Conservation (phyloP, 1,284 basidiomycete genomes). For the Puccinia horiana region DNA sequence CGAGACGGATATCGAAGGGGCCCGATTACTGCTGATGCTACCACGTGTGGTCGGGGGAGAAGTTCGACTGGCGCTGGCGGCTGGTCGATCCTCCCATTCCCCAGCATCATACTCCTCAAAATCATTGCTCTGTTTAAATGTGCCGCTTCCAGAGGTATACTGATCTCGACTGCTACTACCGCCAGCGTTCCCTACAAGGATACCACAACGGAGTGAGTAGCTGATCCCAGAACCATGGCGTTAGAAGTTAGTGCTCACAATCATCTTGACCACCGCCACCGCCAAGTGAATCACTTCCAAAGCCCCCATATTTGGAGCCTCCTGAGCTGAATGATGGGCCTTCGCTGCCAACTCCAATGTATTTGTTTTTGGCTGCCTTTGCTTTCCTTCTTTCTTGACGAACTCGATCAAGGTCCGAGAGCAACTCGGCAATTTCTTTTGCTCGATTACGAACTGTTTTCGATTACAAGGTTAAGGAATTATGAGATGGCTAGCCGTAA, state of each 20-base stretch:
- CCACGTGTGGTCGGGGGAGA: constrained; percentile 53
- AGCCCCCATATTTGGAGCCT: constrained; percentile 73
- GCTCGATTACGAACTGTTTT: constrained; percentile 84
- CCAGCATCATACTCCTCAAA: constrained; percentile 97
- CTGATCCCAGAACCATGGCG: constrained; percentile 51
- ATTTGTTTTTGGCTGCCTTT: constrained; percentile 88
- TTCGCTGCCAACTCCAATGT: constrained; percentile 80
- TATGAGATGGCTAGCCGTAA: background rate
- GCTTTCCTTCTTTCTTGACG: constrained; percentile 87
- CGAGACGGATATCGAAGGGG: constrained; percentile 11
- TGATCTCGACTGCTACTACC: constrained; percentile 50
- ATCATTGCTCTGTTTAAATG: constrained; percentile 60
- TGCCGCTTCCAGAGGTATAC: constrained; percentile 54
- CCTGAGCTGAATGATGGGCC: constrained; percentile 66
- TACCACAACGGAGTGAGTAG: constrained; percentile 52
- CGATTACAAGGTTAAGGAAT: constrained; percentile 9
- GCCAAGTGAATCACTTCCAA: constrained; percentile 68
- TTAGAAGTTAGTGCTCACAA: constrained; percentile 59
- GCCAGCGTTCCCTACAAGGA: constrained; percentile 42
- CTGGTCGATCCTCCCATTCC: constrained; percentile 73
- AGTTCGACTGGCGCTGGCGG: constrained; percentile 52
- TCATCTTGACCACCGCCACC: constrained; percentile 58
- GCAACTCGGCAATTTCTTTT: constrained; percentile 82
- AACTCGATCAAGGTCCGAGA: constrained; percentile 88
- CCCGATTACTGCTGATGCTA: constrained; percentile 23